Evolutionary conservation across 805 yeast genomes (phyloP).

Genomic region (Danielia oregonensis): DNA sequence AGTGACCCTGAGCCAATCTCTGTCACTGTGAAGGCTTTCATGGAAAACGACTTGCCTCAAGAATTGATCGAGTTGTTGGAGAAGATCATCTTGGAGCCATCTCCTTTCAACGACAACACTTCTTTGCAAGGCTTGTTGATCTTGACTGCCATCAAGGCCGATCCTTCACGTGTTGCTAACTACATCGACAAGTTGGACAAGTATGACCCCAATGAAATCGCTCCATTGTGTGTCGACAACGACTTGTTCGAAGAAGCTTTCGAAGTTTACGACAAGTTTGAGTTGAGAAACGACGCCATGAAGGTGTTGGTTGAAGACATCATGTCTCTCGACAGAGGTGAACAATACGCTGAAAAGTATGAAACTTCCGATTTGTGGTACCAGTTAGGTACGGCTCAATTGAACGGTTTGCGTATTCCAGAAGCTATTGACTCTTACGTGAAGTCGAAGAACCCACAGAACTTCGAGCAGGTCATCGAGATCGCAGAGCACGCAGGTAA

Average conservation of each 20-base stretch:
- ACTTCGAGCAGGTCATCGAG: constrained; percentile 88
- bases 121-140: constrained; percentile 90
- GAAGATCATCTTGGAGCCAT: constrained; percentile 94
- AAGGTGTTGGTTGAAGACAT: constrained; percentile 88
- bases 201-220: constrained; percentile 91
- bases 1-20: constrained; percentile 93
- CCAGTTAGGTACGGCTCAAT: constrained; percentile 92
- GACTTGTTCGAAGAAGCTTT: constrained; percentile 91
- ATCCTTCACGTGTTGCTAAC: constrained; percentile 74
- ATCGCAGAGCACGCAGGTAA: constrained; percentile 93
- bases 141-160: constrained; percentile 94
- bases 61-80: constrained; percentile 94
- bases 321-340: constrained; percentile 93
- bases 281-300: constrained; percentile 73
- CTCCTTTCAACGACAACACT: constrained; percentile 93
- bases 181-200: constrained; percentile 88
- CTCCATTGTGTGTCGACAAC: constrained; percentile 85
- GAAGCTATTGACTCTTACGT: constrained; percentile 92
- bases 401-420: constrained; percentile 86
- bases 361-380: constrained; percentile 89
- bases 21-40: constrained; percentile 88
- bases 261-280: constrained; percentile 84
- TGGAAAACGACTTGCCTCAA: constrained; percentile 89
- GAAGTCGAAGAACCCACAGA: constrained; percentile 86
- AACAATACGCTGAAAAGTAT: constrained; percentile 84